Evolutionary conservation across 139 green algal species (phyloP).

Genomic region (Picocystis salinarum): DNA sequence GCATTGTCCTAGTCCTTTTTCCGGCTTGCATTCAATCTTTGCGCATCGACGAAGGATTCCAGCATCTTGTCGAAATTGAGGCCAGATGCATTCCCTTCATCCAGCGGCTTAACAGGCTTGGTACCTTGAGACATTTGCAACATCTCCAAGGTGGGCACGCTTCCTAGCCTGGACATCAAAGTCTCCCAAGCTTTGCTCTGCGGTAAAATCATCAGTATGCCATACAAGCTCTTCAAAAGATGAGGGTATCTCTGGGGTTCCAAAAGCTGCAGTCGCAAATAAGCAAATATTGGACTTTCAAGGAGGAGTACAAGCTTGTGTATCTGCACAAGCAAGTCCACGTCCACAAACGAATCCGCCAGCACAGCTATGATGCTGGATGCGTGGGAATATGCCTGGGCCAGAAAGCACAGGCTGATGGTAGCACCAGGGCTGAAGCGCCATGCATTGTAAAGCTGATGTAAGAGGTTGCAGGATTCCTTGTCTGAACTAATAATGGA

Average conservation of each 20-base stretch:
- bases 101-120: no score
- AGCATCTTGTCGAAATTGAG: no score
- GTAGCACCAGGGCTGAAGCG: constrained; percentile 48
- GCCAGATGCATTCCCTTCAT: no score
- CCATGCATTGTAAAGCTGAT: constrained; percentile 60
- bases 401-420: constrained; percentile 69
- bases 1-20: no score
- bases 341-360: constrained; percentile 10
- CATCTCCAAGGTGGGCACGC: constrained; percentile 23
- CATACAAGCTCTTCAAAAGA: constrained; percentile 59
- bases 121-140: no score
- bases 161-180: constrained; percentile 10
- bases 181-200: constrained; percentile 71
- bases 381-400: constrained; percentile 23
- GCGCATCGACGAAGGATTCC: no score
- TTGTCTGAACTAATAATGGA: no score
- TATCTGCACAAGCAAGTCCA: constrained; percentile 37
- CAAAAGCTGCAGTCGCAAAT: constrained; percentile 77
- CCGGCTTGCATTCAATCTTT: no score
- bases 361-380: constrained; percentile 5
- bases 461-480: constrained; percentile 36
- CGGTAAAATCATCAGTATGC: constrained; percentile 84
- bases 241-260: constrained; percentile 35
- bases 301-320: constrained; percentile 72
- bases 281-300: constrained; percentile 79